These are phyloP conservation scores for Leccinum imitatum DNA, from an alignment of 768 basidiomycete genomes.

Conservation along the genomic window DNA sequence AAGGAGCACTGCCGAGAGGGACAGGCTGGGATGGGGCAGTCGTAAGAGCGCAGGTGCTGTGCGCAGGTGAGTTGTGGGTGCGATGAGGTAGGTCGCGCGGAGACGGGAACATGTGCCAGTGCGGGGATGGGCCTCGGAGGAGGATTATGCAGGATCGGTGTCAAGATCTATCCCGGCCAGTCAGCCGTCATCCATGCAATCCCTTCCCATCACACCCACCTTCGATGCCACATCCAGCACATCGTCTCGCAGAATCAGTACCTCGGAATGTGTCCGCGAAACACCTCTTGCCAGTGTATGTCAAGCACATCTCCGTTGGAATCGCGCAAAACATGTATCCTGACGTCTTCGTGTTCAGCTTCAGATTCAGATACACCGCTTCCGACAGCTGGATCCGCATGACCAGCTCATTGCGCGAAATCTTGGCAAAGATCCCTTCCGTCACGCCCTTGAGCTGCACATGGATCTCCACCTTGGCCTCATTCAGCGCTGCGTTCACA, in stretches of 20 bases:
- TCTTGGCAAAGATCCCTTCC: slow-evolving; percentile 94
- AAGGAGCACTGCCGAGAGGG: slow-evolving; percentile 13
- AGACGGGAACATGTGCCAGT: slow-evolving; percentile 41
- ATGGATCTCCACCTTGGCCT: slow-evolving; percentile 97
- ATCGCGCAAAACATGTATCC: slow-evolving; percentile 87
- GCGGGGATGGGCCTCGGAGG: no score
- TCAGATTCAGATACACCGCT: slow-evolving; percentile 80
- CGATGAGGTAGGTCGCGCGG: slow-evolving; percentile 36
- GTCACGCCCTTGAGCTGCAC: slow-evolving; percentile 99
- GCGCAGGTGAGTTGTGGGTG: slow-evolving; percentile 40
- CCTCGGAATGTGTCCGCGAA: slow-evolving; percentile 93
- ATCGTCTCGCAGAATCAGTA: slow-evolving; percentile 91
- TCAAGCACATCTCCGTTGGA: slow-evolving; percentile 97
- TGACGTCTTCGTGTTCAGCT: slow-evolving; percentile 83
- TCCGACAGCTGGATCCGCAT: slow-evolving; percentile 96
- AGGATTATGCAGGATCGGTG: slow-evolving; percentile 73
- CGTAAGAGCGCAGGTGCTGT: slow-evolving; percentile 34
- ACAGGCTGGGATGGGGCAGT: slow-evolving; percentile 40
- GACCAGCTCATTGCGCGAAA: slow-evolving; percentile 95
- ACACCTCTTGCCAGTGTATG: slow-evolving; percentile 78
- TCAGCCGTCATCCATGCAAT: slow-evolving; percentile 10
- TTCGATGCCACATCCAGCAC: slow-evolving; percentile 98
- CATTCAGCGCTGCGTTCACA: slow-evolving; percentile 74
- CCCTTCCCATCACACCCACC: slow-evolving; percentile 43
- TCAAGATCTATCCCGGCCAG: slow-evolving; percentile 67